A percentile compares a stretch with the other conserved stretches of the same genome.
Conservation (phyloP, 495 filamentous ascomycete species). For the Cairneyella variabilis region DNA sequence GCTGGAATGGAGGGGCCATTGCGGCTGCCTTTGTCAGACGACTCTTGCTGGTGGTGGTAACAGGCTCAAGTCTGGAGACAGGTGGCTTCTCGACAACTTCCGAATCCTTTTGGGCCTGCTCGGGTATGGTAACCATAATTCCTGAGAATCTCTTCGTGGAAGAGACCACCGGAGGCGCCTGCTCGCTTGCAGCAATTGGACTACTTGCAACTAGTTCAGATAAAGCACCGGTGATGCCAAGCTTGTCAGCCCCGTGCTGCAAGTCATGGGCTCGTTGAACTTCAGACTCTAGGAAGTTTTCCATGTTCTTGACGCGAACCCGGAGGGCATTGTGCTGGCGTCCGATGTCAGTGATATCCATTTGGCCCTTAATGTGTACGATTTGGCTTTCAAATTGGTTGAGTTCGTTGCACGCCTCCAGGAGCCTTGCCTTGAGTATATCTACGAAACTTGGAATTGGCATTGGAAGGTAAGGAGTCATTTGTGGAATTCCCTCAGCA, state of each 20-base stretch:
- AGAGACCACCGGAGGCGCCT: too few relatives aligned
- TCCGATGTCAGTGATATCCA: constrained; percentile 34
- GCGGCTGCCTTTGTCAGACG: constrained; percentile 24
- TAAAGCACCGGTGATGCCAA: too few relatives aligned
- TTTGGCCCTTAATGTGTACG: constrained; percentile 45
- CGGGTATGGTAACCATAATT: not conserved
- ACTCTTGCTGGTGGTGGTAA: constrained; percentile 11
- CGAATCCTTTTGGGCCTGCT: not conserved
- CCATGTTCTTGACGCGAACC: constrained; percentile 14
- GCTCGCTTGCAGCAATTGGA: too few relatives aligned
- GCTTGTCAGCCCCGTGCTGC: not conserved
- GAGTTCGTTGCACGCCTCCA: constrained; percentile 27
- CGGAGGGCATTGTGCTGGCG: constrained; percentile 11
- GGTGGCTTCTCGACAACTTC: not conserved
- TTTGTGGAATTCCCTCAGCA: not conserved
- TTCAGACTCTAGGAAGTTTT: constrained; percentile 14
- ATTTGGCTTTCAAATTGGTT: constrained; percentile 44
- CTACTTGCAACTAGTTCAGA: too few relatives aligned
- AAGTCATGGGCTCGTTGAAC: constrained; percentile 8
- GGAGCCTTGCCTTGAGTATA: constrained; percentile 18
- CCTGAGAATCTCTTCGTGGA: not conserved
- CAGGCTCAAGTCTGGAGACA: not conserved
- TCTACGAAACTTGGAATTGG: constrained; percentile 5
- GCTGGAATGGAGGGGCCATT: constrained; percentile 27
- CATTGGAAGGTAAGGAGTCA: constrained; percentile 7